These are phyloP conservation scores for Hypericum perforatum DNA, from an alignment of 345 rosid genomes.

Conservation along the genomic window DNA sequence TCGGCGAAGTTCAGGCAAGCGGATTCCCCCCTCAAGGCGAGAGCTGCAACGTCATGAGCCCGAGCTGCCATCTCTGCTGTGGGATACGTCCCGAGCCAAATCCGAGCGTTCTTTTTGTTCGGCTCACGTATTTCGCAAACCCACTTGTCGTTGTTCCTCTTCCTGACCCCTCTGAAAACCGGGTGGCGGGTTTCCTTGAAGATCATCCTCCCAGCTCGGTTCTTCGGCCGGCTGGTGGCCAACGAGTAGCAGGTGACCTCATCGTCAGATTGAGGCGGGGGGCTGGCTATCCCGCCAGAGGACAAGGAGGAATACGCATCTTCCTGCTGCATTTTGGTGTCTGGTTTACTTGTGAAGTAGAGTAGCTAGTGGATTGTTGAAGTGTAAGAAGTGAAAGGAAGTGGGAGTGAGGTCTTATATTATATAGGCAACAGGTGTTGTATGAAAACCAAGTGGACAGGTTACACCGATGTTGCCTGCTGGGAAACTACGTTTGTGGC, in stretches of 20 bases:
- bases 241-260: neutral
- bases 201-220: conserved; percentile 29
- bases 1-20: conserved; percentile 71
- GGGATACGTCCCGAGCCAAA: conserved; percentile 77
- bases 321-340: no score
- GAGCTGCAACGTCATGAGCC: conserved; percentile 72
- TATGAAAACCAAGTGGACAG: no score
- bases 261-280: conserved; percentile 11
- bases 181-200: conserved; percentile 77
- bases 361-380: no score
- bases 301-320: conserved; percentile 6
- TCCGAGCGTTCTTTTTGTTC: conserved; percentile 32
- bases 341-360: no score
- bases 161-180: conserved; percentile 50
- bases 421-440: no score
- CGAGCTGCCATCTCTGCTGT: conserved; percentile 72
- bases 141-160: conserved; percentile 54
- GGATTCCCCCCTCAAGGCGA: conserved; percentile 50
- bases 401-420: no score
- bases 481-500: no score
- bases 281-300: conserved; percentile 8
- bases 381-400: no score
- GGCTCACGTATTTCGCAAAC: conserved; percentile 68
- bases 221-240: conserved; percentile 16
- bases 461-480: no score